Evolutionary conservation across 1,284 basidiomycete genomes (phyloP), one percentile per base, ranked within the genome.

Genomic region (Ustilago sp.): DNA sequence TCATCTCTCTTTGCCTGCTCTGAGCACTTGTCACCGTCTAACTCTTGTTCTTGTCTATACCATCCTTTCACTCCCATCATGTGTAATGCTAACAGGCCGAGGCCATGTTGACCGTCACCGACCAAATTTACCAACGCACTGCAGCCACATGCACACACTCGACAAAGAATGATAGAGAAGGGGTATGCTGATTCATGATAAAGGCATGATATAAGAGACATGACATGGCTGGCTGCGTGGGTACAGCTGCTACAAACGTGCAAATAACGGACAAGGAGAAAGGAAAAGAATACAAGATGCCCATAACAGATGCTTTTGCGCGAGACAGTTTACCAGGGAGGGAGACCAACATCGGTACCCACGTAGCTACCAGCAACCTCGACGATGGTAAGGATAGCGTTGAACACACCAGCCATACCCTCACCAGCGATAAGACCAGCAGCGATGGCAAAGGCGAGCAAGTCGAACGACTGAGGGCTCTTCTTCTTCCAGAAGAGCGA

Each of bases 351-450:
- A 8, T 36, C 51, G 35, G 65, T 67, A 28, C 80, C 80, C 45
- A 72, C 65, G 19, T 38, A 31, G 6, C 58, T 51, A 34, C 80
- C 80, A 28, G 58, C 57, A 19, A 83, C 81, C 13, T 62, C 59
- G 28, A 71, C 67, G 47, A 85, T 83, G 32, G 80, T 74, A 9
- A 86, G 70, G 62, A 83, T 85, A 31, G 91, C 91, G 77, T 90
- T 90, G 82, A 91, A 88, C 45, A 92, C 90, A 81, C 91, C 91
- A 23, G 90, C 91, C 45, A 92, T 88, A 83, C 91, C 91, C 82
- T 92, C 91, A 47, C 91, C 91, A 23, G 91, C 90, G 55, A 92
- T 88, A 74, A 91, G 85, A 76, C 91, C 91, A 86, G 83, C 89
- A 39, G 90, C 87, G 68, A 91, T 80, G 41, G 90, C 89, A 81